Evolutionary conservation across 2,329 filamentous ascomycete genomes (phyloP).

Genomic region (Aphanocladium album): DNA sequence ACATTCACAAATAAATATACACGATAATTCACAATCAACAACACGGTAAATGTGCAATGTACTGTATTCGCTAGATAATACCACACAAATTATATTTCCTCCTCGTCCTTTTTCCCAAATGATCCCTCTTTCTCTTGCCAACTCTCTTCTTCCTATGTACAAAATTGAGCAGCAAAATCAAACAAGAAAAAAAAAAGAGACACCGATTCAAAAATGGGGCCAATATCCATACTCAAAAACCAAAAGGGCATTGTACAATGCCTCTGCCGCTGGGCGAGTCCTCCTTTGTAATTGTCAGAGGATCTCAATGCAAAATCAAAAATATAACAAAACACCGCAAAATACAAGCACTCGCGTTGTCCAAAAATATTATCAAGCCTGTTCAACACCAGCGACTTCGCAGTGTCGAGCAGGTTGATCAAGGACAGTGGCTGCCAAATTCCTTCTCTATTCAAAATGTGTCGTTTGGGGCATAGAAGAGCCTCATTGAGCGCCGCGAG

Average conservation of each 20-base stretch:
- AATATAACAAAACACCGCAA: slow-evolving; percentile 1
- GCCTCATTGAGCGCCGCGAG: too few relatives aligned
- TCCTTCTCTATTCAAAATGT: slow-evolving; percentile 2
- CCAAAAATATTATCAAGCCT: not conserved
- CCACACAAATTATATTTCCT: slow-evolving; percentile 10
- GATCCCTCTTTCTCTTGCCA: not conserved
- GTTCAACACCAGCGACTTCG: not conserved
- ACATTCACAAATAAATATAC: too few relatives aligned
- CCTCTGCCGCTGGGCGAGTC: slow-evolving; percentile 11
- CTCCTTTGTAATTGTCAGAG: slow-evolving; percentile 5
- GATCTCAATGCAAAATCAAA: slow-evolving; percentile 9
- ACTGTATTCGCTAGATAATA: slow-evolving; percentile 12
- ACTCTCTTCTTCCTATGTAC: slow-evolving; percentile 1
- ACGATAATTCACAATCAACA: too few relatives aligned
- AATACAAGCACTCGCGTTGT: slow-evolving; percentile 2
- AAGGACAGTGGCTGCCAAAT: not conserved
- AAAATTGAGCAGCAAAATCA: not conserved
- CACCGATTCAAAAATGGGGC: too few relatives aligned
- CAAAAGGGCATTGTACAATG: not conserved
- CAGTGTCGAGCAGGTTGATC: not conserved
- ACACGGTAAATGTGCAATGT: not conserved
- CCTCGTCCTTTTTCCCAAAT: not conserved
- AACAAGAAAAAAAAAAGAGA: not conserved
- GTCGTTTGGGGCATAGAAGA: not conserved
- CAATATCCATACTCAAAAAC: slow-evolving; percentile 2